phyloP scores from a whole-genome alignment of 1,139 yeast species.

The Sugiyamaella japonica region DNA sequence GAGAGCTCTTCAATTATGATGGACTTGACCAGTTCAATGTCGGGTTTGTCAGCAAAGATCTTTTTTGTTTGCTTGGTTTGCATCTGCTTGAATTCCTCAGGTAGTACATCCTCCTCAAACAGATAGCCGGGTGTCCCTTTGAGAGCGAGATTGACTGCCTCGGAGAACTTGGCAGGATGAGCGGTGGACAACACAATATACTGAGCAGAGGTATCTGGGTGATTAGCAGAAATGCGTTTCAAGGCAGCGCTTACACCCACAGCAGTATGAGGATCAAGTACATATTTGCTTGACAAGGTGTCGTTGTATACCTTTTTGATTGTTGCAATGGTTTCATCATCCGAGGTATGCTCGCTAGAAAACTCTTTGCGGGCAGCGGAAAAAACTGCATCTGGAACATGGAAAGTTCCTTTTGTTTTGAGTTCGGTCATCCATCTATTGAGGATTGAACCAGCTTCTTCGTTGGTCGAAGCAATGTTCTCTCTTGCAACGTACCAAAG shows the following conservation, averaged over 20 bases:
- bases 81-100: slow-evolving; percentile 78
- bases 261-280: slow-evolving; percentile 94
- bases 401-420: slow-evolving; percentile 72
- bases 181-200: slow-evolving; percentile 93
- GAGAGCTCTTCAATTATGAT: slow-evolving; percentile 46
- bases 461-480: slow-evolving; percentile 55
- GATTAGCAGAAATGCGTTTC: slow-evolving; percentile 55
- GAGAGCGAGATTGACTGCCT: slow-evolving; percentile 86
- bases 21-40: slow-evolving; percentile 67
- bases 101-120: slow-evolving; percentile 84
- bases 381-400: slow-evolving; percentile 65
- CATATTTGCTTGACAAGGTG: slow-evolving; percentile 62
- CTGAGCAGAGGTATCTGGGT: slow-evolving; percentile 44
- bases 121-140: slow-evolving; percentile 66
- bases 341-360: slow-evolving; percentile 76
- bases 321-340: slow-evolving; percentile 72
- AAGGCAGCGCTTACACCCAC: slow-evolving; percentile 85
- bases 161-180: slow-evolving; percentile 97
- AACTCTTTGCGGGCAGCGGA: slow-evolving; percentile 67
- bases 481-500: slow-evolving; percentile 91
- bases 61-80: slow-evolving; percentile 73
- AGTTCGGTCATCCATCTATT: slow-evolving; percentile 77
- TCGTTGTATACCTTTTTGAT: slow-evolving; percentile 66
- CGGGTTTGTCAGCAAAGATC: slow-evolving; percentile 70
- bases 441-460: slow-evolving; percentile 73